Evolutionary conservation across 495 filamentous ascomycete genomes (phyloP).

Genomic region (Hypomontagnella monticulosa): DNA sequence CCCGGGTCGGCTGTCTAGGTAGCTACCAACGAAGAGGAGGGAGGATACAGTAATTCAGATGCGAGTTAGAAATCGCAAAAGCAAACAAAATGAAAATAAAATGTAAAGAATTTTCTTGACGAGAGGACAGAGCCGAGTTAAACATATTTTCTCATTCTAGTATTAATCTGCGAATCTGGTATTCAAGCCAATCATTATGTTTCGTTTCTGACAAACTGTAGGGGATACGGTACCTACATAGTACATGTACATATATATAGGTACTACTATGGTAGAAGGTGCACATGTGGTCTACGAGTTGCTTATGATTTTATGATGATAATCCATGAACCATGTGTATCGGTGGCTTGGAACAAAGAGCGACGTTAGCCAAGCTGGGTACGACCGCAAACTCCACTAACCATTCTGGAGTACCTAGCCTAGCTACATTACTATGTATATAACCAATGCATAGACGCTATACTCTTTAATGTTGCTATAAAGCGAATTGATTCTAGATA

Average conservation of each 20-base stretch:
- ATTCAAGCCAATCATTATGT: slow-evolving; percentile 20
- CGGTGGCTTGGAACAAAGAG: slow-evolving; percentile 34
- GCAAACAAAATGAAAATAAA: slow-evolving; percentile 5
- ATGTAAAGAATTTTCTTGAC: slow-evolving; percentile 4
- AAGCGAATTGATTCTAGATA: no score
- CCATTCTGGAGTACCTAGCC: no score
- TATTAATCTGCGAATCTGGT: slow-evolving; percentile 17
- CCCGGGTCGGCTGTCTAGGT: slow-evolving; percentile 8
- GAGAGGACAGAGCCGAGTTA: neutral
- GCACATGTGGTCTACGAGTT: no score
- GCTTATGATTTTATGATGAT: slow-evolving; percentile 21
- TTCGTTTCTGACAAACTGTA: neutral
- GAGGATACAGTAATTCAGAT: slow-evolving; percentile 6
- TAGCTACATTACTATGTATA: no score
- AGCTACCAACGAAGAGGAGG: slow-evolving; percentile 10
- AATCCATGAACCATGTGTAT: neutral
- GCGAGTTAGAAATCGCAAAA: neutral
- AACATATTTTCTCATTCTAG: slow-evolving; percentile 32
- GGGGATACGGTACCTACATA: neutral
- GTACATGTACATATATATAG: no score
- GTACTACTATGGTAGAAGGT: no score
- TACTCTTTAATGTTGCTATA: no score
- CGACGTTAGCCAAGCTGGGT: slow-evolving; percentile 31
- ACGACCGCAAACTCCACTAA: neutral
- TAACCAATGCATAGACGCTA: no score